phyloP scores from a whole-genome alignment of 352 stramenopile genomes.

The Albugo laibachii region DNA sequence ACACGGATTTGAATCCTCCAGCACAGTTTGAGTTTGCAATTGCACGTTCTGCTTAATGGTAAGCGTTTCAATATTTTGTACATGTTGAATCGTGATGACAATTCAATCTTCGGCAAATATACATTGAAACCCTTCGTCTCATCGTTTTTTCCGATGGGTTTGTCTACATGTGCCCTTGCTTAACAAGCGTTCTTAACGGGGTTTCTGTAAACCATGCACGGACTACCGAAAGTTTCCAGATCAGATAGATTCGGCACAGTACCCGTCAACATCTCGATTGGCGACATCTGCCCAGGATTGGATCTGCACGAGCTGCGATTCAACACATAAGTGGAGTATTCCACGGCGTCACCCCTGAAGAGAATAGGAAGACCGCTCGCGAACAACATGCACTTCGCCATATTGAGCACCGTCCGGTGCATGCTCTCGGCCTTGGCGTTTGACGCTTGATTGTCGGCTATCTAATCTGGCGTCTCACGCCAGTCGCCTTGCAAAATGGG shows the following conservation, averaged over 20 bases:
- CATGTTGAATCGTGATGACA: background rate
- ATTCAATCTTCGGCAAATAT: background rate
- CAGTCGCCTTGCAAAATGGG: background rate
- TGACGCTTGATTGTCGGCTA: background rate
- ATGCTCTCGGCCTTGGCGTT: background rate
- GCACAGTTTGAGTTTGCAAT: background rate
- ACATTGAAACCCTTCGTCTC: background rate
- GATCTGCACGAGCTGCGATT: no score
- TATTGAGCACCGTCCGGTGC: background rate
- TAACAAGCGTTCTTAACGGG: background rate
- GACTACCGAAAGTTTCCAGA: background rate
- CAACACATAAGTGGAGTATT: no score
- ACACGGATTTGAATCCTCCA: background rate
- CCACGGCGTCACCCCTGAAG: no score
- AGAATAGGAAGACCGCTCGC: background rate
- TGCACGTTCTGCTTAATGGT: background rate
- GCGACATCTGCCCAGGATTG: no score
- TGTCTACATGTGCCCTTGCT: background rate
- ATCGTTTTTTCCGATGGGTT: background rate
- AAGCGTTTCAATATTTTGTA: background rate
- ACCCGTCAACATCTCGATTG: conserved; percentile 1
- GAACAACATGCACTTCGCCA: background rate
- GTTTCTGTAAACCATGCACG: background rate
- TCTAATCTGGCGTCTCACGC: background rate
- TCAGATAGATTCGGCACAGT: background rate